Evolutionary conservation across 441 rosid genomes (phyloP).

Genomic region (Pelargonium fulgidum): DNA sequence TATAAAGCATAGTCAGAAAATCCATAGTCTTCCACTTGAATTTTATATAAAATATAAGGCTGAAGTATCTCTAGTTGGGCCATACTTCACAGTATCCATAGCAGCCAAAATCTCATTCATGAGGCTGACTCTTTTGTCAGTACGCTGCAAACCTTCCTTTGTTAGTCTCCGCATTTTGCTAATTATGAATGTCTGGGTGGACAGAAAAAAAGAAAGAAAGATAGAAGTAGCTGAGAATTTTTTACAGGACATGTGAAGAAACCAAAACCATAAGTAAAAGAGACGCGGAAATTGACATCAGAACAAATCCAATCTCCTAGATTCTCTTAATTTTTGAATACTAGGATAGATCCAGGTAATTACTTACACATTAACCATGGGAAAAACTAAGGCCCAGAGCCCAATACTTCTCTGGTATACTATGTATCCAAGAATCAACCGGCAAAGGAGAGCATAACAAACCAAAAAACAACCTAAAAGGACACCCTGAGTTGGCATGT

Average conservation of each 20-base stretch:
- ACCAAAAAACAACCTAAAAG: not conserved
- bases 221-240: constrained; percentile 7
- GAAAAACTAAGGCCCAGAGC: not conserved
- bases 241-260: constrained; percentile 8
- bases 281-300: constrained; percentile 3
- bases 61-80: constrained; percentile 15
- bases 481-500: not conserved
- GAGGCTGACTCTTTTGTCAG: constrained; percentile 95
- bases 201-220: constrained; percentile 7
- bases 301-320: not conserved
- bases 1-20: constrained; percentile 23
- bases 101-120: constrained; percentile 99
- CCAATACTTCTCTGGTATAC: constrained; percentile 1
- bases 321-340: not conserved
- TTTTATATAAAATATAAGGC: constrained; percentile 4
- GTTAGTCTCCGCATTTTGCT: constrained; percentile 87
- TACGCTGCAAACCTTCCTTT: constrained; percentile 94
- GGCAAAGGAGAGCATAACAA: not conserved
- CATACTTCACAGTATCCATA: constrained; percentile 99
- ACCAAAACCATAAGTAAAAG: not conserved
- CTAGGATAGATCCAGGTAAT: not conserved
- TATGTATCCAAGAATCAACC: not conserved
- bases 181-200: constrained; percentile 70
- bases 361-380: not conserved
- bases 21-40: constrained; percentile 7